Percentiles rank a stretch among this genome's conserved stretches.
Conservation (phyloP, 768 basidiomycete species). For the Rhizopogon vinicolor region DNA sequence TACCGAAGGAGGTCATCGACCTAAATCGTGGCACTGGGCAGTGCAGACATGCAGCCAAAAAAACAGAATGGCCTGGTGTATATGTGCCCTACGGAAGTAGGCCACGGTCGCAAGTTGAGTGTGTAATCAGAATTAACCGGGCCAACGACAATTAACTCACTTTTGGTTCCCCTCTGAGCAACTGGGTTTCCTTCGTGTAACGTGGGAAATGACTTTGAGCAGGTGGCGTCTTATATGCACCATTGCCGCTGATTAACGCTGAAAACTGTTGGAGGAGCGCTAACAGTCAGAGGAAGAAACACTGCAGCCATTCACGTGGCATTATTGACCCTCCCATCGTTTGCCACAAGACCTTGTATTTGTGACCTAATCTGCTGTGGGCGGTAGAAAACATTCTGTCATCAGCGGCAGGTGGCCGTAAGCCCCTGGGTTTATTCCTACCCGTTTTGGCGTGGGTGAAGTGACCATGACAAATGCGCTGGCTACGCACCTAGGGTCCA, state of each 20-base stretch:
- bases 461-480: not conserved
- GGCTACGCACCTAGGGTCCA: not conserved
- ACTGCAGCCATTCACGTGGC: not conserved
- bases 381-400: too few relatives aligned
- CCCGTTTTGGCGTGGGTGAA: not conserved
- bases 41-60: not conserved
- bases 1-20: not conserved
- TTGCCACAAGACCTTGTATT: not conserved
- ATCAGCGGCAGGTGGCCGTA: not conserved
- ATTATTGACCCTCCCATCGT: not conserved
- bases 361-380: not conserved
- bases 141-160: not conserved
- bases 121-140: not conserved
- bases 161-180: not conserved
- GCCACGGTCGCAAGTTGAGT: not conserved
- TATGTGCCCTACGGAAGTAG: not conserved
- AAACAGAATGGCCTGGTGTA: not conserved
- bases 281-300: not conserved
- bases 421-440: not conserved
- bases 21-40: not conserved
- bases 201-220: too few relatives aligned
- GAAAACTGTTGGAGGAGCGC: too few relatives aligned
- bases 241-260: not conserved
- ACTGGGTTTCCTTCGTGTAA: too few relatives aligned
- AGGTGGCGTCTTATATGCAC: not conserved